phyloP scores from a whole-genome alignment of 2,329 filamentous ascomycete genomes.

The Pseudocercospora macadamiae region DNA sequence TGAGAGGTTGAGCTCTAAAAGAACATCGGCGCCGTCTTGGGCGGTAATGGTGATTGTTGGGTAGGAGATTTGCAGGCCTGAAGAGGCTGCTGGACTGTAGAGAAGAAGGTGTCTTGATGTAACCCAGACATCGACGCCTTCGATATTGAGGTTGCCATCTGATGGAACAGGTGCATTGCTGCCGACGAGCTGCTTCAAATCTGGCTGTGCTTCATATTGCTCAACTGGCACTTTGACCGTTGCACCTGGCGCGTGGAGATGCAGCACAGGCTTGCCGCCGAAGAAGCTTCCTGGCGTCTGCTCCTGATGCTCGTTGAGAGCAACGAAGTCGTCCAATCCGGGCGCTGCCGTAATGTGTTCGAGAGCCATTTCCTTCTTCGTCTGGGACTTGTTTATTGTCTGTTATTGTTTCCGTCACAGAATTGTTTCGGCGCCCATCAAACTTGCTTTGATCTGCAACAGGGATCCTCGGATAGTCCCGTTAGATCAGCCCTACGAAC shows the following conservation, averaged over 20 bases:
- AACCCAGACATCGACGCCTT: conserved; percentile 51
- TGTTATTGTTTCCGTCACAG: not conserved
- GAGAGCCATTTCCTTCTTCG: not conserved
- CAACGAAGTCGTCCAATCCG: conserved; percentile 52
- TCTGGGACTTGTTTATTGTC: no score
- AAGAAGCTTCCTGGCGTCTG: conserved; percentile 75
- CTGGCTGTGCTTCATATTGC: conserved; percentile 55
- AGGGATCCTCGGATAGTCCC: not conserved
- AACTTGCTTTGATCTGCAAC: not conserved
- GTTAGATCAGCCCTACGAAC: not conserved
- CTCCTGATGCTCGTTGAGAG: conserved; percentile 69
- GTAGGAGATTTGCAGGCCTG: conserved; percentile 72
- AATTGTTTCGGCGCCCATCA: not conserved
- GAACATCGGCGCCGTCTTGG: conserved; percentile 65
- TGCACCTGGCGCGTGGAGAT: conserved; percentile 61
- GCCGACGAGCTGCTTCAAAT: conserved; percentile 30
- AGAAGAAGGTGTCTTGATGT: conserved; percentile 61
- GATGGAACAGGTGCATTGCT: conserved; percentile 21
- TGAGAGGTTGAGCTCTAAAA: conserved; percentile 70
- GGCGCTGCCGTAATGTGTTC: conserved; percentile 8
- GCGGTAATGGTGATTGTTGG: conserved; percentile 75
- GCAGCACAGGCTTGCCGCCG: conserved; percentile 69
- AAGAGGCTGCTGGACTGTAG: conserved; percentile 61
- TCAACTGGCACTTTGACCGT: conserved; percentile 61
- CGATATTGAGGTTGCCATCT: conserved; percentile 27